These are phyloP conservation scores for Mucor saturninus DNA, from an alignment of 371 early-diverging fungal species.

Conservation along the genomic window DNA sequence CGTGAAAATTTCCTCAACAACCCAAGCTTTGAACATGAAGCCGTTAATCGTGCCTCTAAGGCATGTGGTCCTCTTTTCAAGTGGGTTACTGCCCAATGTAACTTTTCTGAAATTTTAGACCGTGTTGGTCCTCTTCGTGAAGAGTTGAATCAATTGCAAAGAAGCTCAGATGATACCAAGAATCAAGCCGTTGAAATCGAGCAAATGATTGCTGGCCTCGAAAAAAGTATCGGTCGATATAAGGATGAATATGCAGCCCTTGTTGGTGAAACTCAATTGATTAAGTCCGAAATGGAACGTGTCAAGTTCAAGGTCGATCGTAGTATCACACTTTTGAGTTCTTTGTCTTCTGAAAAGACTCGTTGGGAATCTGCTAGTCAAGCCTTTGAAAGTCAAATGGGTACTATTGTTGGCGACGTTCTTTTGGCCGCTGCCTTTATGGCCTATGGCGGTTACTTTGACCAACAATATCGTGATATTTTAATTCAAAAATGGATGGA, in stretches of 20 bases:
- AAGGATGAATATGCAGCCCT: constrained; percentile 97
- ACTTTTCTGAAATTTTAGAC: constrained; percentile 90
- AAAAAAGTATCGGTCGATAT: constrained; percentile 85
- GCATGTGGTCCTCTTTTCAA: constrained; percentile 98
- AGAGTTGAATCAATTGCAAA: constrained; percentile 88
- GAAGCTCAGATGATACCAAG: constrained; percentile 78
- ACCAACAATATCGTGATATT: constrained; percentile 91
- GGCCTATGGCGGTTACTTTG: constrained; percentile 97
- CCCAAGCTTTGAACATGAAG: constrained; percentile 91
- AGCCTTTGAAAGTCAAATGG: constrained; percentile 95
- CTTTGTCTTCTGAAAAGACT: constrained; percentile 90
- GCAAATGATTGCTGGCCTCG: constrained; percentile 84
- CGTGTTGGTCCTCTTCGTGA: constrained; percentile 94
- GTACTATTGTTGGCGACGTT: constrained; percentile 98
- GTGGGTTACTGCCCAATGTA: constrained; percentile 98
- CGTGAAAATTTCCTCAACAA: constrained; percentile 77
- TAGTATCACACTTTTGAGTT: constrained; percentile 86
- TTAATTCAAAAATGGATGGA: constrained; percentile 81
- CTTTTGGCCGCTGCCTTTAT: constrained; percentile 91
- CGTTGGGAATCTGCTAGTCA: constrained; percentile 94
- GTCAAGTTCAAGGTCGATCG: constrained; percentile 95
- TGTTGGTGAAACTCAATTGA: constrained; percentile 89
- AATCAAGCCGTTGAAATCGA: constrained; percentile 76
- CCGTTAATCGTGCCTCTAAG: constrained; percentile 96
- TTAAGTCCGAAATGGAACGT: constrained; percentile 95